Evolutionary conservation across 768 basidiomycete species (phyloP), one percentile per base, ranked within the genome.

Genomic region (Tylopilus rubrobrunneus): DNA sequence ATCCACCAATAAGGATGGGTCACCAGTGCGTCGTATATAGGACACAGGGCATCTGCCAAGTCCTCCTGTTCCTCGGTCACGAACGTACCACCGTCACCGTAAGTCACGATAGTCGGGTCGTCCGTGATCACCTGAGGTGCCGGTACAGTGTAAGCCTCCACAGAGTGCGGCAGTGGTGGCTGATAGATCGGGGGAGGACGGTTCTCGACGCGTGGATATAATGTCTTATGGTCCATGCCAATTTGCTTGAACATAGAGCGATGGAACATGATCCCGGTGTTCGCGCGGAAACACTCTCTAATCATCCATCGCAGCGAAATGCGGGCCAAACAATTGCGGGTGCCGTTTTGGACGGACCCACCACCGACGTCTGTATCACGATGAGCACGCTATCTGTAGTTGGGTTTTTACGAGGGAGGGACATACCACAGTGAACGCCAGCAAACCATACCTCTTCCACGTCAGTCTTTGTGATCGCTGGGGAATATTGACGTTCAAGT

Each of bases 401-500:
- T 21, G 42, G 6, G 21, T 4, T 21, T 19, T 34, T 39, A 10
- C 15, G 25, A 23, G 10, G 5, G n/a, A 29, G 6, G 29, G 25
- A 69, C 77, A 28, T 58, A 87, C 88, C 87, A 44, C 80, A 80
- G 58, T 90, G 88, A 59, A 78, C 81, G 0, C 89, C 89, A 4
- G 87, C 68, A 60, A 91, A 92, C 89, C 89, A 91, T 1, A 92
- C 89, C 59, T 92, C 88, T 45, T 81, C 75, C 4, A 88, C 81
- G 53, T 89, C 71, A 1, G 88, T 89, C 48, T 65, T 42, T 17
- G 65, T 60, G 23, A 69, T 67, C 4, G 69, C 64, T 17, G 49
- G 57, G 56, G 74, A 67, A 48, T 75, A 79, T 21, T 71, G 65
- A 0, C 56, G 58, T 53, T 83, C 80, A 10, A 78, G 67, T 36